A percentile compares a stretch with the other conserved stretches of the same genome.
phyloP scores from a whole-genome alignment of 75 land plant species.

The Picea sitchensis region DNA sequence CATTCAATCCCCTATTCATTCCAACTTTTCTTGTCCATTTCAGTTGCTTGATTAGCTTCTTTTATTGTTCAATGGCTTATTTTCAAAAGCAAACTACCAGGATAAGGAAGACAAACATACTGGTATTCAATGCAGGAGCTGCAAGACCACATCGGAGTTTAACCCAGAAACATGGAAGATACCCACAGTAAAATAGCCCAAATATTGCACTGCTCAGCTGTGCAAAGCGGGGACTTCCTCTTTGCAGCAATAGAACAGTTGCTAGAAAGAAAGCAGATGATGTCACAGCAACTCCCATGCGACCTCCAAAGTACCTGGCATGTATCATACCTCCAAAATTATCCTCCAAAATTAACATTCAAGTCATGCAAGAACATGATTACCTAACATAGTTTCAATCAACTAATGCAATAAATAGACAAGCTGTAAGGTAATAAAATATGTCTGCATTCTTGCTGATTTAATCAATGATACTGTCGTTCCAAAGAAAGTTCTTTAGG shows the following conservation, averaged over 20 bases:
- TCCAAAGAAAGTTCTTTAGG: background rate
- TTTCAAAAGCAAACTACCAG: background rate
- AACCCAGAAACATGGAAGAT: conserved; percentile 98
- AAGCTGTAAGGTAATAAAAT: background rate
- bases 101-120: conserved; percentile 28
- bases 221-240: conserved; percentile 88
- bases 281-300: conserved; percentile 82
- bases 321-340: background rate
- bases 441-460: background rate
- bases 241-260: conserved; percentile 73
- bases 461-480: background rate
- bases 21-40: background rate
- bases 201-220: conserved; percentile 90
- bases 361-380: background rate
- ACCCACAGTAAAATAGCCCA: conserved; percentile 95
- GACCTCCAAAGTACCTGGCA: conserved; percentile 79
- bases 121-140: conserved; percentile 82
- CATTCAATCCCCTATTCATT: background rate
- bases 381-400: background rate
- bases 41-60: background rate
- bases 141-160: conserved; percentile 90
- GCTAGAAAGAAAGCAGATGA: conserved; percentile 80
- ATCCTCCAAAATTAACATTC: background rate
- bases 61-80: background rate
- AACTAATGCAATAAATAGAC: background rate